These are phyloP conservation scores for Mycena belliarum DNA, from an alignment of 768 basidiomycete species.

Conservation along the genomic window DNA sequence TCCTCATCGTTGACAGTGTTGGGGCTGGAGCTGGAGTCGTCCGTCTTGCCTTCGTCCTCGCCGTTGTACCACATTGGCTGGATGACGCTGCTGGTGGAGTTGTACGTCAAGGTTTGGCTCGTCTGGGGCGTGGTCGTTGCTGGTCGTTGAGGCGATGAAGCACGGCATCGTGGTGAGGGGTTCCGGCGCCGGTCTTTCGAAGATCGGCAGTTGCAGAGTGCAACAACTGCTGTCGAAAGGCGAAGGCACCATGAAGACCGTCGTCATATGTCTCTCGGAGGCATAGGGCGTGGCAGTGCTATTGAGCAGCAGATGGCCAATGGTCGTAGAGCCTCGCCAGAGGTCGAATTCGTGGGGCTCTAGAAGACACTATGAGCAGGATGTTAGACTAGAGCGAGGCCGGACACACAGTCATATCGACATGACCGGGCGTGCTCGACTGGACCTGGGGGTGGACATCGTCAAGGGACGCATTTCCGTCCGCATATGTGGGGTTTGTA, in stretches of 20 bases:
- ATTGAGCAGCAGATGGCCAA: too few relatives aligned
- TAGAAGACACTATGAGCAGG: too few relatives aligned
- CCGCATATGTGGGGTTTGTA: too few relatives aligned
- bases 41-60: slow-evolving; percentile 28
- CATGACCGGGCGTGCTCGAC: too few relatives aligned
- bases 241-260: slow-evolving; percentile 43
- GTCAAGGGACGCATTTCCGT: too few relatives aligned
- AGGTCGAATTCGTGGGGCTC: too few relatives aligned
- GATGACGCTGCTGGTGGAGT: slow-evolving; percentile 47
- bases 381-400: too few relatives aligned
- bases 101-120: slow-evolving; percentile 64
- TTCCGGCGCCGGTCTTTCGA: slow-evolving; percentile 39
- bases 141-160: slow-evolving; percentile 16
- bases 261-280: slow-evolving; percentile 47
- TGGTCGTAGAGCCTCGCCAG: too few relatives aligned
- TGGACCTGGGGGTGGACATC: too few relatives aligned
- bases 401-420: too few relatives aligned
- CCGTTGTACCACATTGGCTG: slow-evolving; percentile 51
- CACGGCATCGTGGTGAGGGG: slow-evolving; percentile 55
- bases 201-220: slow-evolving; percentile 45
- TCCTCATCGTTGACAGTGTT: neutral
- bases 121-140: slow-evolving; percentile 31
- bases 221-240: slow-evolving; percentile 35
- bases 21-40: slow-evolving; percentile 4
- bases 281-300: too few relatives aligned